Evolutionary conservation across 23 red algal genomes (phyloP).

Genomic region (Chondrus crispus): DNA sequence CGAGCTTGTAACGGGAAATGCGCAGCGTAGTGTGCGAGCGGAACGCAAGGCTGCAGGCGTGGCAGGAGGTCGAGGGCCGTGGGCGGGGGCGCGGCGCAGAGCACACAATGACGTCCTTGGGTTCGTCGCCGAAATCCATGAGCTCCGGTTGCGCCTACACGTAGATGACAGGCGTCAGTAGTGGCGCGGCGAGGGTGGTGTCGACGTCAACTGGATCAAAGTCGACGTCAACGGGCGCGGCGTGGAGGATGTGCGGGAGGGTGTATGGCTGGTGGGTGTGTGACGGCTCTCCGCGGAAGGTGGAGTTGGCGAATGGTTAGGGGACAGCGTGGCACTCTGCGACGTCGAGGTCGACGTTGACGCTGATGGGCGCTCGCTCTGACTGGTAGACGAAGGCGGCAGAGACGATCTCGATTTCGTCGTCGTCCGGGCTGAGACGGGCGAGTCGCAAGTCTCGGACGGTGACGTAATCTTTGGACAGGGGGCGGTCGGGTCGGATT

Average conservation of each 20-base stretch:
- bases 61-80: neutral
- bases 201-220: neutral
- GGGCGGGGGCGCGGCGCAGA: neutral
- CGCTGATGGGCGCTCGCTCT: neutral
- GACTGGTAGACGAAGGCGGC: no score
- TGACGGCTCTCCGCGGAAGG: neutral
- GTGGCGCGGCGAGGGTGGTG: neutral
- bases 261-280: no score
- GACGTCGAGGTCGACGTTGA: neutral
- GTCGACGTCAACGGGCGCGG: neutral
- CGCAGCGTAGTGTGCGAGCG: no score
- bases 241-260: no score
- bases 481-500: no score
- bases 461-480: no score
- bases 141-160: neutral
- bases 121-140: neutral
- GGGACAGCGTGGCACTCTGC: neutral
- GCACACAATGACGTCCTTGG: neutral
- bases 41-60: no score
- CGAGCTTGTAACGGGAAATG: no score
- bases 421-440: no score
- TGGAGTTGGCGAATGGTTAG: neutral
- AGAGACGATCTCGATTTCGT: no score
- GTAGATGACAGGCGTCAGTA: neutral
- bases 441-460: no score